phyloP scores from a whole-genome alignment of 208 protist species.

The Wallacemonas collosoma region DNA sequence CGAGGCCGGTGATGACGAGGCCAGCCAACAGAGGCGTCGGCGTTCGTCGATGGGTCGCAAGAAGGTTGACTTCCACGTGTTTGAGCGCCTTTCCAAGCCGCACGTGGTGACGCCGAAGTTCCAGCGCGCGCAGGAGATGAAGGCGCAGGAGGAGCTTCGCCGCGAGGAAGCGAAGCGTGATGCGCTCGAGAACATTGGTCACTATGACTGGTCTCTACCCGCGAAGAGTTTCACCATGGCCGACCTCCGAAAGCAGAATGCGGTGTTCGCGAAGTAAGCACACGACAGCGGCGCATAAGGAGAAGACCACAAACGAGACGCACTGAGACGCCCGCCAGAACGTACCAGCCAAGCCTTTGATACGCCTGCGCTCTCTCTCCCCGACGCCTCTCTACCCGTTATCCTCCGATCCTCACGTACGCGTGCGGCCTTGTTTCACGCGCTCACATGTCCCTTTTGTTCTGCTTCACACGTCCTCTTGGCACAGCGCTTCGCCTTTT shows the following conservation, averaged over 20 bases:
- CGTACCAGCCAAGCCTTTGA: too few species aligned
- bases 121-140: constrained; percentile 33
- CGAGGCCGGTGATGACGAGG: constrained; percentile 5
- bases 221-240: constrained; percentile 44
- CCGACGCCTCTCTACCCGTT: too few species aligned
- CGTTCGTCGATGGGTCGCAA: background rate
- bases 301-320: too few species aligned
- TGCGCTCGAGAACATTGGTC: constrained; percentile 37
- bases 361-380: too few species aligned
- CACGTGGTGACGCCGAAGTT: constrained; percentile 32
- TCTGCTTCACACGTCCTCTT: background rate
- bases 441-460: background rate
- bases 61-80: constrained; percentile 35
- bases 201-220: constrained; percentile 44
- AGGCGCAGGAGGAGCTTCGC: constrained; percentile 25
- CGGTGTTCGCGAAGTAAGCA: constrained; percentile 25
- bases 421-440: background rate
- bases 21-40: background rate
- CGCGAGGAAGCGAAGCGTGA: constrained; percentile 20
- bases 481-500: background rate
- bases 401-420: too few species aligned
- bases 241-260: constrained; percentile 60
- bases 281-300: background rate
- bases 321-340: too few species aligned
- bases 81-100: constrained; percentile 62